Conservation (phyloP, 805 yeast genomes). For the Komagataella ulmi region DNA sequence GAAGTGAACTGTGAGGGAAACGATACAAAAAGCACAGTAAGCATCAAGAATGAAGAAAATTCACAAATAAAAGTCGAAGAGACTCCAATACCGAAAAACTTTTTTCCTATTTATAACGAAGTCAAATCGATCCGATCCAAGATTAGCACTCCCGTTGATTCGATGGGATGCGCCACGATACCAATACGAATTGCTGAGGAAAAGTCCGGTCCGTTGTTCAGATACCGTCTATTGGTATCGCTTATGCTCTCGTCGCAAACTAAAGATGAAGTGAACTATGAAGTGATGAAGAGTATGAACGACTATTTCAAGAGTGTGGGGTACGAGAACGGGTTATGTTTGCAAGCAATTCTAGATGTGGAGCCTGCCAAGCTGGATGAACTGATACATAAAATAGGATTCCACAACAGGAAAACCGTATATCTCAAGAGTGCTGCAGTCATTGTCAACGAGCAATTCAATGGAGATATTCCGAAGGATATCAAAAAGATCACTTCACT, state of each 20-base stretch:
- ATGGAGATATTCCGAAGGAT: conserved; percentile 62
- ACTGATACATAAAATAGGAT: conserved; percentile 72
- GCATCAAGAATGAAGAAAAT: conserved; percentile 2
- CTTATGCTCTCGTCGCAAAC: conserved; percentile 88
- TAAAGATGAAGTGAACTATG: conserved; percentile 73
- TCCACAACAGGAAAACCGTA: conserved; percentile 67
- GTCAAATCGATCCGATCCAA: conserved; percentile 54
- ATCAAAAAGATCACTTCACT: conserved; percentile 50
- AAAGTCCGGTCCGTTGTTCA: conserved; percentile 23
- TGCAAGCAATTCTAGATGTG: conserved; percentile 37
- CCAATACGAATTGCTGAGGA: conserved; percentile 27
- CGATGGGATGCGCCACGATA: conserved; percentile 68
- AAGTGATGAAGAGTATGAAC: conserved; percentile 56
- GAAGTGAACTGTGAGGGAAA: not conserved
- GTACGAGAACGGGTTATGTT: conserved; percentile 36
- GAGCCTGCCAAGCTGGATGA: conserved; percentile 46
- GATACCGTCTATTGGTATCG: conserved; percentile 69
- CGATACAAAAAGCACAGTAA: not conserved
- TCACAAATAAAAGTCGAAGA: not conserved
- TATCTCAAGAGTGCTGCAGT: conserved; percentile 52
- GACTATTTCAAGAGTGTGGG: conserved; percentile 24
- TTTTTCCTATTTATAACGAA: conserved; percentile 41
- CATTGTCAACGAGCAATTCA: conserved; percentile 32
- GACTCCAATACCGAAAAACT: conserved; percentile 25
- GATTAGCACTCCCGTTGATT: conserved; percentile 75